Conservation (phyloP, 129 eudicot species). For the Flaveria ramosissima region DNA sequence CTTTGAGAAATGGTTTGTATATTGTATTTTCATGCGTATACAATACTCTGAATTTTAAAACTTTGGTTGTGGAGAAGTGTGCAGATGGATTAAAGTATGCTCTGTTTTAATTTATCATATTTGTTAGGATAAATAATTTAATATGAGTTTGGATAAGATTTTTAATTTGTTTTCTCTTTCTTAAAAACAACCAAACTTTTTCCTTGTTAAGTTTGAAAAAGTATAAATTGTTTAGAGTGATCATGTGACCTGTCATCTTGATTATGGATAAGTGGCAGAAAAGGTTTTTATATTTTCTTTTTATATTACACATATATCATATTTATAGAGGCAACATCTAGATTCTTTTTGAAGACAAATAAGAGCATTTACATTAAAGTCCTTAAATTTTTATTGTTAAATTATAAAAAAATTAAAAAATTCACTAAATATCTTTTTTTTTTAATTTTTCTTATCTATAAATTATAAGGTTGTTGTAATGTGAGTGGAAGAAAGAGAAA, state of each 20-base stretch:
- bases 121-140: conserved; percentile 10
- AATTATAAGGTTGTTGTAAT: no score
- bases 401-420: no score
- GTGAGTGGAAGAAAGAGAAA: no score
- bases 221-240: conserved; percentile 6
- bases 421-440: no score
- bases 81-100: conserved; percentile 15
- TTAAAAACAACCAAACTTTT: conserved; percentile 10
- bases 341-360: no score
- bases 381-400: no score
- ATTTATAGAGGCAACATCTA: no score
- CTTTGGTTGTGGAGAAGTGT: conserved; percentile 22
- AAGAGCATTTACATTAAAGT: no score
- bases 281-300: background rate
- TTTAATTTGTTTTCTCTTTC: conserved; percentile 9
- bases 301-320: no score
- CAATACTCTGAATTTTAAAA: conserved; percentile 3
- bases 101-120: background rate
- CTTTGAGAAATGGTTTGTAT: background rate
- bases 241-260: conserved; percentile 38
- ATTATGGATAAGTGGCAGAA: conserved; percentile 15
- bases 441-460: no score
- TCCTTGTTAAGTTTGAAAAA: background rate
- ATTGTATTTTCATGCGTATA: conserved; percentile 7
- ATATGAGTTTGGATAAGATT: conserved; percentile 28